phyloP scores from a whole-genome alignment of 1,139 yeast species.

The Geotrichum klebahnii region DNA sequence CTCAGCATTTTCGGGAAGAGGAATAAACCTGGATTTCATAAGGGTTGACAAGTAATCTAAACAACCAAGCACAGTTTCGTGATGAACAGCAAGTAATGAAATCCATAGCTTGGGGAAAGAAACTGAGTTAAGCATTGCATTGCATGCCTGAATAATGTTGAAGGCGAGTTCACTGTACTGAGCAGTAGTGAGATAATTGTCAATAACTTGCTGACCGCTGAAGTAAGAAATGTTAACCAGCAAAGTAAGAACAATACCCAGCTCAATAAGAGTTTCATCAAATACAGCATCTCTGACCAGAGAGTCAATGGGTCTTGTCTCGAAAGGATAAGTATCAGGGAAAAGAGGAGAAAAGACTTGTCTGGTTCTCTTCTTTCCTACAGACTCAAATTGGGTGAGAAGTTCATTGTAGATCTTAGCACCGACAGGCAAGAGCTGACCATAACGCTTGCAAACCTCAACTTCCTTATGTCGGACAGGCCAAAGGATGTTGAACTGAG shows the following conservation, averaged over 20 bases:
- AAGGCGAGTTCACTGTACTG: constrained; percentile 37
- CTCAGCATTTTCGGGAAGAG: constrained; percentile 56
- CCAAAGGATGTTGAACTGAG: constrained; percentile 37
- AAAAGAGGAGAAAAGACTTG: constrained; percentile 46
- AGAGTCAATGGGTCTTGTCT: constrained; percentile 66
- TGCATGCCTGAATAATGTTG: constrained; percentile 42
- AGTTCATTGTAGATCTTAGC: constrained; percentile 35
- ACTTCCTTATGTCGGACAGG: constrained; percentile 32
- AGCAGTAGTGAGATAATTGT: constrained; percentile 50
- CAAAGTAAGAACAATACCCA: constrained; percentile 46
- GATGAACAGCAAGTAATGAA: constrained; percentile 37
- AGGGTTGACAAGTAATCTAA: constrained; percentile 49
- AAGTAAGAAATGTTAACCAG: constrained; percentile 35
- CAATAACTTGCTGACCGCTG: constrained; percentile 52
- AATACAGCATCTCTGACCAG: constrained; percentile 64
- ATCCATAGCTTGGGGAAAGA: constrained; percentile 44
- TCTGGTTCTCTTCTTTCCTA: constrained; percentile 19
- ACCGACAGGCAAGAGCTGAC: constrained; percentile 35
- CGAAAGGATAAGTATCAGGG: constrained; percentile 65
- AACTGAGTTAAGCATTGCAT: constrained; percentile 38
- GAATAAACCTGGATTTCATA: constrained; percentile 43
- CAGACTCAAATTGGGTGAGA: constrained; percentile 28
- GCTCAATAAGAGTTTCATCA: constrained; percentile 70
- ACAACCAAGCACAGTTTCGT: constrained; percentile 60
- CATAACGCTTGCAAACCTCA: constrained; percentile 35